Percentiles rank a stretch among this genome's conserved stretches.
Evolutionary conservation across 2,329 filamentous ascomycete species (phyloP).

Genomic region (Microcyclosporella mali): DNA sequence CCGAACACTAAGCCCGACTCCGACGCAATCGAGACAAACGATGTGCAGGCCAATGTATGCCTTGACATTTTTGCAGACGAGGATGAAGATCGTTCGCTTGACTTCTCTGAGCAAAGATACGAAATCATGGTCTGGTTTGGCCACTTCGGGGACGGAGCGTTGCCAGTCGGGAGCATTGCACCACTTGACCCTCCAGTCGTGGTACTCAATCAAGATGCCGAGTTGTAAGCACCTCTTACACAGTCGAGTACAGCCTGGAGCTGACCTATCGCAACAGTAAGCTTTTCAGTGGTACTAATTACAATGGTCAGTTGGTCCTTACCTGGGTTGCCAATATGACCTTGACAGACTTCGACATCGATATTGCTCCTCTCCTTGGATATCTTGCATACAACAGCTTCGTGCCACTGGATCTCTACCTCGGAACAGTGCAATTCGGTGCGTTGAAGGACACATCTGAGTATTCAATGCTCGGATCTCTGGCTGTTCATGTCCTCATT

Average conservation of each 20-base stretch:
- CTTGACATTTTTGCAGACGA: constrained; percentile 17
- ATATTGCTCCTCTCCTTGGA: constrained; percentile 15
- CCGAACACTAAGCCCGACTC: constrained; percentile 7
- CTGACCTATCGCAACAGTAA: constrained; percentile 1
- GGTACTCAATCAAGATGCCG: constrained; percentile 3
- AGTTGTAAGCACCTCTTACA: constrained; percentile 9
- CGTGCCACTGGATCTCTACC: constrained; percentile 10
- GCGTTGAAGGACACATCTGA: too few species aligned
- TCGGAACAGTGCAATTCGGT: constrained; percentile 16
- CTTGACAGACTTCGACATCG: constrained; percentile 11
- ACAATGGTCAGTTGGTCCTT: constrained; percentile 13
- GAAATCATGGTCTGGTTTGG: constrained; percentile 20
- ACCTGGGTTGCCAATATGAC: constrained; percentile 17
- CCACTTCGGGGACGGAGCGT: constrained; percentile 11
- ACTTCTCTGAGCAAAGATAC: constrained; percentile 13
- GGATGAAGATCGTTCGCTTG: constrained; percentile 9
- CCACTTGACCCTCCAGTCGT: constrained; percentile 11
- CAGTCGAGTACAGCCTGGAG: too few species aligned
- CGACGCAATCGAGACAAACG: constrained; percentile 5
- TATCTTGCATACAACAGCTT: constrained; percentile 7
- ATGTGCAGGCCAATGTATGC: constrained; percentile 14
- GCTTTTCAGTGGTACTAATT: constrained; percentile 15
- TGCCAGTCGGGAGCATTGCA: constrained; percentile 11
- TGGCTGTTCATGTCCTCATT: too few species aligned
- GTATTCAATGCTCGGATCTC: too few species aligned